Base-by-base conservation (phyloP, 176 grass and related monocot genomes). In the Dendrocalamus sinicus region DNA sequence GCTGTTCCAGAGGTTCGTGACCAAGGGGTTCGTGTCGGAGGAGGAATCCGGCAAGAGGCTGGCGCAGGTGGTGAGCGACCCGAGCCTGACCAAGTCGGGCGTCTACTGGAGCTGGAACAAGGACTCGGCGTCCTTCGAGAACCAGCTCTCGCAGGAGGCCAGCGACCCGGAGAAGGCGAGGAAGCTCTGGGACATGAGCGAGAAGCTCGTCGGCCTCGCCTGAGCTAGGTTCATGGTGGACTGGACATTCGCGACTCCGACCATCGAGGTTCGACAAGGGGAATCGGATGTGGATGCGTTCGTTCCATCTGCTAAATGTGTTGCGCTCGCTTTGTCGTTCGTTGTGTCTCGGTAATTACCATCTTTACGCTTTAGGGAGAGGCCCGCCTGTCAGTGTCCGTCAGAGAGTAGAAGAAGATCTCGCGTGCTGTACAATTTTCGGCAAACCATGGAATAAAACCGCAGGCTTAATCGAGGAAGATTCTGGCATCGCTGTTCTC, bases 61-160 rank as follows among this genome's bases (percentile, higher is more conserved):
- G 20, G 95, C 95, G 48, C 92, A 97, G 92, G 92, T 95, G 50
- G 95, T 97, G 20, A 82, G 82, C 1, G 95, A 97, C 65, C 90
- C 95, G 0, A 97, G 95, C 86, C 86, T 97, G 43, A 85, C 89
- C n/a, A 97, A 97, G 91, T 97, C 95, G 0, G 95, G 95, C 1
- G 95, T 97, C 3, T 98, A 98, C 87, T 98, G 95, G 93, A 98
- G 95, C 93, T 98, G 95, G 95, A 98, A 98, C 91, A 95, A 95
- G 68, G 87, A 93, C 86, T 93, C 95, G 32, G 91, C 95, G 2
- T 95, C 91, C 0, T 98, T 93, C 30, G 93, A 98, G 91, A 95
- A 98, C 83, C 93, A 98, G 85, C 85, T 95, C 10, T 98, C 95
- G 3, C 54, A 92, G 80, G 95, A 98, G 73, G 95, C 95, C 37